Conservation (phyloP, 768 basidiomycete genomes). For the Tricholomella constricta region DNA sequence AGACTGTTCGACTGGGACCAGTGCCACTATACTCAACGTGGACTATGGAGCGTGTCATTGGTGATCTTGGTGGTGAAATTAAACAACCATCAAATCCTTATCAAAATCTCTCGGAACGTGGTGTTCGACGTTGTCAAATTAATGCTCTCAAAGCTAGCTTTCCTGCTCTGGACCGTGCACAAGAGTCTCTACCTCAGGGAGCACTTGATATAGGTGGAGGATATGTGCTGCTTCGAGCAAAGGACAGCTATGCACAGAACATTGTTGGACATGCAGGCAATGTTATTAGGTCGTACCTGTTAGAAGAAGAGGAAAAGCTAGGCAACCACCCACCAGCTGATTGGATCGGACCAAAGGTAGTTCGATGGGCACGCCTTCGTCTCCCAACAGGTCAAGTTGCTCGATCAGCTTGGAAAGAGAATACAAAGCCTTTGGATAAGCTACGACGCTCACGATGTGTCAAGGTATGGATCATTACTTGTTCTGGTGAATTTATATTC, state of each 20-base stretch:
- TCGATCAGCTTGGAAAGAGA: conserved; percentile 33
- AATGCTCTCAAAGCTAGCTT: conserved; percentile 15
- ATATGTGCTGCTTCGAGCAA: conserved; percentile 2
- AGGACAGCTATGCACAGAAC: background rate
- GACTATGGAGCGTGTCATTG: conserved; percentile 34
- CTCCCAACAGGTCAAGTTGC: conserved; percentile 41
- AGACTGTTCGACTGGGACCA: conserved; percentile 26
- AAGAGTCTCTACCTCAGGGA: background rate
- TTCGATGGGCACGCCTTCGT: conserved; percentile 33
- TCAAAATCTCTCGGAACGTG: conserved; percentile 24
- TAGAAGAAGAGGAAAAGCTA: conserved; percentile 3
- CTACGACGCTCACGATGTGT: conserved; percentile 21
- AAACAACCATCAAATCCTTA: no score
- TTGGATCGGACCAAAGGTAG: background rate
- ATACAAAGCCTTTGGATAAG: conserved; percentile 10
- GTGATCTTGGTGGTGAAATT: conserved; percentile 29
- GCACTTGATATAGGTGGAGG: conserved; percentile 3
- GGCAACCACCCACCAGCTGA: background rate
- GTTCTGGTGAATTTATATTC: background rate
- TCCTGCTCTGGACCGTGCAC: background rate
- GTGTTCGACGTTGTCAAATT: conserved; percentile 16
- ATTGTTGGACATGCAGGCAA: background rate
- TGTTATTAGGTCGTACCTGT: conserved; percentile 3
- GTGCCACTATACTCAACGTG: conserved; percentile 22
- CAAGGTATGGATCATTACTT: conserved; percentile 17